These are phyloP conservation scores for Amanita pallidorosea DNA, from an alignment of 768 basidiomycete genomes.

Conservation along the genomic window DNA sequence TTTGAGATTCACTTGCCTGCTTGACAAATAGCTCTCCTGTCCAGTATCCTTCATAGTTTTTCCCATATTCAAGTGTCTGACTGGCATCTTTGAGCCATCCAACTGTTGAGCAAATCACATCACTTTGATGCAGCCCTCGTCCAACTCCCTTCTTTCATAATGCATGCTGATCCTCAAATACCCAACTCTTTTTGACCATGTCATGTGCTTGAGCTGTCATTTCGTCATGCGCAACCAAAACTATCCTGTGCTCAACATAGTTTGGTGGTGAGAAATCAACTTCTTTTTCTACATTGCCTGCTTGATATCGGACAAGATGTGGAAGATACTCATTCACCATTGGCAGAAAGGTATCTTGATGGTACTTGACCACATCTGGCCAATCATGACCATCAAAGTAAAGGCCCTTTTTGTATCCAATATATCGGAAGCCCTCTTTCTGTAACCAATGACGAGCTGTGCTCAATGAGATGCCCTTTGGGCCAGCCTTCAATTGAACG, in stretches of 20 bases:
- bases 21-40: slow-evolving; percentile 18
- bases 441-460: slow-evolving; percentile 21
- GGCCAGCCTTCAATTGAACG: slow-evolving; percentile 15
- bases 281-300: slow-evolving; percentile 7
- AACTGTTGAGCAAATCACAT: slow-evolving; percentile 23
- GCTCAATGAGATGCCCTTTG: slow-evolving; percentile 17
- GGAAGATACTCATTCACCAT: slow-evolving; percentile 12
- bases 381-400: slow-evolving; percentile 23
- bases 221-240: slow-evolving; percentile 24
- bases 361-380: slow-evolving; percentile 18
- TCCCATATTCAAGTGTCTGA: slow-evolving; percentile 28
- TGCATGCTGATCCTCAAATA: slow-evolving; percentile 19
- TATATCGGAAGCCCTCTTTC: slow-evolving; percentile 17
- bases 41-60: slow-evolving; percentile 32
- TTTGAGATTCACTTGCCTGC: no score
- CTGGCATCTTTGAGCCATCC: slow-evolving; percentile 21
- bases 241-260: slow-evolving; percentile 15
- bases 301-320: not conserved
- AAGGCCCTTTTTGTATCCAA: slow-evolving; percentile 12
- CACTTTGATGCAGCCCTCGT: slow-evolving; percentile 23
- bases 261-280: slow-evolving; percentile 12
- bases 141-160: slow-evolving; percentile 28
- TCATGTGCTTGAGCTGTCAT: slow-evolving; percentile 31
- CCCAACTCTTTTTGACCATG: slow-evolving; percentile 21
- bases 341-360: slow-evolving; percentile 19